These are phyloP conservation scores for Xylaria venustula DNA, from an alignment of 495 filamentous ascomycete species.

Conservation along the genomic window DNA sequence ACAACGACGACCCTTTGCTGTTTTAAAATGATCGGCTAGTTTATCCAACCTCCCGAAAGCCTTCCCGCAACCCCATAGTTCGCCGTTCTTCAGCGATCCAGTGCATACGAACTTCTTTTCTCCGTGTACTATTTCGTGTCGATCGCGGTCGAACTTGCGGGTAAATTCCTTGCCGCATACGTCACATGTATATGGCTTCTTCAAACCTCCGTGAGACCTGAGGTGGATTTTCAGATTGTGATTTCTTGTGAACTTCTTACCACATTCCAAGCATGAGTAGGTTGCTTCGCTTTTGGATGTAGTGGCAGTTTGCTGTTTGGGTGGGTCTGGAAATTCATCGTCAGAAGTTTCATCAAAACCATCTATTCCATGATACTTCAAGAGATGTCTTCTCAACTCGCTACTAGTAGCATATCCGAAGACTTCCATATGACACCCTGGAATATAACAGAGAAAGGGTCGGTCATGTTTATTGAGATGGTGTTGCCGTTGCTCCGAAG, in stretches of 20 bases:
- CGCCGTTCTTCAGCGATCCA: slow-evolving; percentile 19
- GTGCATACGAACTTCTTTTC: slow-evolving; percentile 40
- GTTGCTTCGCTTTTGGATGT: slow-evolving; percentile 1
- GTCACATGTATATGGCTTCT: slow-evolving; percentile 43
- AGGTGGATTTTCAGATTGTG: slow-evolving; percentile 48
- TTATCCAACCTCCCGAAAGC: slow-evolving; percentile 28
- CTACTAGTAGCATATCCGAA: slow-evolving; percentile 35
- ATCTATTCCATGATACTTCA: slow-evolving; percentile 17
- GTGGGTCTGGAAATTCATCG: slow-evolving; percentile 15
- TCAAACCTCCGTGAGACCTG: slow-evolving; percentile 43
- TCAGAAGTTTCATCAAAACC: not conserved
- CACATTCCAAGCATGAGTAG: slow-evolving; percentile 42
- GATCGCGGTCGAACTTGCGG: slow-evolving; percentile 41
- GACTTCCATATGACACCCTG: slow-evolving; percentile 27
- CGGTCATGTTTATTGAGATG: slow-evolving; percentile 38
- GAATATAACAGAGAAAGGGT: slow-evolving; percentile 37
- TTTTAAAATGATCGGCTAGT: slow-evolving; percentile 25
- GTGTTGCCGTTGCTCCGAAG: slow-evolving; percentile 22
- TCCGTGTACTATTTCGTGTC: slow-evolving; percentile 43
- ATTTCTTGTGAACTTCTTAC: slow-evolving; percentile 48
- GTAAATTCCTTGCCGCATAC: slow-evolving; percentile 28
- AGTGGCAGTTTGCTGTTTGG: not conserved
- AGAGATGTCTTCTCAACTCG: slow-evolving; percentile 38
- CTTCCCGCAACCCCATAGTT: slow-evolving; percentile 23
- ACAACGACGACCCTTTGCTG: slow-evolving; percentile 29